These are phyloP conservation scores for Trametes hirsuta DNA, from an alignment of 1,284 basidiomycete genomes.

Conservation along the genomic window DNA sequence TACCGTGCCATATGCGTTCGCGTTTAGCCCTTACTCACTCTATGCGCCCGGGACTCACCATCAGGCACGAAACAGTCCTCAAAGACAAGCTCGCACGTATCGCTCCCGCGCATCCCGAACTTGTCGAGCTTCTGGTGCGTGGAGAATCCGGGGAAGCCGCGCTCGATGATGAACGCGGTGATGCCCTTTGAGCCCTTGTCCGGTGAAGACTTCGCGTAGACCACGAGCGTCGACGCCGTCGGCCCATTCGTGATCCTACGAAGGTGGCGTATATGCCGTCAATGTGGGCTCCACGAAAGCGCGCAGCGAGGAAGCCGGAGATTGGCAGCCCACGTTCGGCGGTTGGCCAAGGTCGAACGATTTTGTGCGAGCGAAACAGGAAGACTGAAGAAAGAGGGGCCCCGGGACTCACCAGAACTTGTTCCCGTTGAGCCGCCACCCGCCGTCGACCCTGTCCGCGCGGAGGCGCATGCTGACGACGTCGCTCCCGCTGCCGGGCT, in stretches of 20 bases:
- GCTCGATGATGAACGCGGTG: slow-evolving; percentile 91
- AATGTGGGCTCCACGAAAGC: too few relatives aligned
- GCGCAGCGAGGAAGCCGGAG: too few relatives aligned
- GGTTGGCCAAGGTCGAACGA: too few relatives aligned
- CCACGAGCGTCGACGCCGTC: slow-evolving; percentile 85
- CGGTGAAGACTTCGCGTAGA: slow-evolving; percentile 90
- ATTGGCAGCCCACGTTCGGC: too few relatives aligned
- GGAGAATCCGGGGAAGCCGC: slow-evolving; percentile 81
- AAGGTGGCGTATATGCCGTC: neutral
- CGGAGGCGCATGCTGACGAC: slow-evolving; percentile 89
- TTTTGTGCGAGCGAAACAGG: too few relatives aligned
- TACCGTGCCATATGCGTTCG: slow-evolving; percentile 32
- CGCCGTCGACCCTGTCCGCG: slow-evolving; percentile 76
- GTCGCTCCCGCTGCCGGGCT: slow-evolving; percentile 89
- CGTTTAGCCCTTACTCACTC: neutral
- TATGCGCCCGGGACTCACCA: slow-evolving; percentile 46
- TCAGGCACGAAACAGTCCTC: slow-evolving; percentile 89
- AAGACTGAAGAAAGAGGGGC: neutral
- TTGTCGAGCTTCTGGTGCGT: slow-evolving; percentile 93
- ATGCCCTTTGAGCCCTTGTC: slow-evolving; percentile 85
- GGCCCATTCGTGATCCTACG: slow-evolving; percentile 95
- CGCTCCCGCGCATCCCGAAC: slow-evolving; percentile 94
- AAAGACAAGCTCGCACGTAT: slow-evolving; percentile 94
- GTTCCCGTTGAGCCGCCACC: slow-evolving; percentile 84
- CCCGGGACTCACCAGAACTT: slow-evolving; percentile 82